A percentile compares a stretch with the other conserved stretches of the same genome.
phyloP scores from a whole-genome alignment of 345 rosid genomes.

The Eucalyptus sp. region DNA sequence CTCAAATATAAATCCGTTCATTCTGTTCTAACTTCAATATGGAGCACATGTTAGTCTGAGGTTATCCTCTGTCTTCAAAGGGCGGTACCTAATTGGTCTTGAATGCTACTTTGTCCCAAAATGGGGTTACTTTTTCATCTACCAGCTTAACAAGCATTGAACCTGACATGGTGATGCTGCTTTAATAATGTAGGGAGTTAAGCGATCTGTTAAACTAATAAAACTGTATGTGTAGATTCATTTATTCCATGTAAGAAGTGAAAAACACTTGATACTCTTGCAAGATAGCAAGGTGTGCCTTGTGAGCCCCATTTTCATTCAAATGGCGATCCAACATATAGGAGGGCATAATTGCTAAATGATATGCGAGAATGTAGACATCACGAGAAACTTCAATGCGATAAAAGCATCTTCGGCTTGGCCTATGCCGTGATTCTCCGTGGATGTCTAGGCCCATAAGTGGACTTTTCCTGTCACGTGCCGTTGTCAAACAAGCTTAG shows the following conservation, averaged over 20 bases:
- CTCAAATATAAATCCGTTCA: not conserved
- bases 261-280: not conserved
- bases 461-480: not conserved
- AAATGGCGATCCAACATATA: not conserved
- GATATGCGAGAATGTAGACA: not conserved
- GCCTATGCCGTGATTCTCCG: not conserved
- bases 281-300: not conserved
- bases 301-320: not conserved
- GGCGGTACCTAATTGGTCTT: too few relatives aligned
- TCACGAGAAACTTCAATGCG: not conserved
- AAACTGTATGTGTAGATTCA: too few relatives aligned
- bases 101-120: too few relatives aligned
- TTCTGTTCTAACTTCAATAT: too few relatives aligned
- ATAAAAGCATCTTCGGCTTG: not conserved
- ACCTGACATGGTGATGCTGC: too few relatives aligned
- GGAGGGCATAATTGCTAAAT: not conserved
- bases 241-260: not conserved
- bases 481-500: not conserved
- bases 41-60: too few relatives aligned
- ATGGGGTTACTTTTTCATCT: too few relatives aligned
- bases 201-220: too few relatives aligned
- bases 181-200: too few relatives aligned
- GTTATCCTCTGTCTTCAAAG: too few relatives aligned
- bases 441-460: not conserved
- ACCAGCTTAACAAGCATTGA: too few relatives aligned